Evolutionary conservation across 257 asterid species (phyloP), one percentile per base, ranked within the genome.

Genomic region (Capsicum chinense): DNA sequence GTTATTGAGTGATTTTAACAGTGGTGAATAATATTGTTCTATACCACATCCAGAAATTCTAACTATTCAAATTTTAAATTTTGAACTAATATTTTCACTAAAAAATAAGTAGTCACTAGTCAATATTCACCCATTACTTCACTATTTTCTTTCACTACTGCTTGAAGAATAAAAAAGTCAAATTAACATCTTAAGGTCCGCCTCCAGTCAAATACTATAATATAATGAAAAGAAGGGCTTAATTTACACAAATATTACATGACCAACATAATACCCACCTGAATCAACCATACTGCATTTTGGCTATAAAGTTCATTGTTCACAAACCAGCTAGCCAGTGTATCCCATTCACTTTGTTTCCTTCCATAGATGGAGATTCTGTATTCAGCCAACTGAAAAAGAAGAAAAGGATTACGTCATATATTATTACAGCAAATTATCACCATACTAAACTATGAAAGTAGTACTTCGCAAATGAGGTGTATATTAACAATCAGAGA

Each of bases 291-390:
- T 83, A 95, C 93, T 85, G 97, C 98, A 89, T 92, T 95, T 82
- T 90, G 93, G 83, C 98, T 95, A 85, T 88, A 90, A 85, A 95
- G 85, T 83, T 83, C 87, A 88, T 95, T 92, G 92, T 95, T 95
- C 42, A 95, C 92, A 78, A 93, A 90, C 98, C 98, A 95, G 88
- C 98, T 95, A 33, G 98, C 98, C 69, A 95, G 90, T 88, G 94
- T 97, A 84, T 95, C 98, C 98, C 98, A 95, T 87, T 95, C 98
- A 82, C 98, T 93, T 86, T 93, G 96, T 80, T 95, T 93, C 88
- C 98, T 92, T 85, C 98, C 98, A 90, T 95, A 95, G 50, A 95
- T 82, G 50, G 98, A 95, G 80, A 95, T 90, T 80, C 98, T 90
- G 84, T 95, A 95, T 87, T 95, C 98, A 81, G 98, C 98, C 96